Evolutionary conservation across 2,329 filamentous ascomycete species (phyloP).

Genomic region (Phialophora chinensis): DNA sequence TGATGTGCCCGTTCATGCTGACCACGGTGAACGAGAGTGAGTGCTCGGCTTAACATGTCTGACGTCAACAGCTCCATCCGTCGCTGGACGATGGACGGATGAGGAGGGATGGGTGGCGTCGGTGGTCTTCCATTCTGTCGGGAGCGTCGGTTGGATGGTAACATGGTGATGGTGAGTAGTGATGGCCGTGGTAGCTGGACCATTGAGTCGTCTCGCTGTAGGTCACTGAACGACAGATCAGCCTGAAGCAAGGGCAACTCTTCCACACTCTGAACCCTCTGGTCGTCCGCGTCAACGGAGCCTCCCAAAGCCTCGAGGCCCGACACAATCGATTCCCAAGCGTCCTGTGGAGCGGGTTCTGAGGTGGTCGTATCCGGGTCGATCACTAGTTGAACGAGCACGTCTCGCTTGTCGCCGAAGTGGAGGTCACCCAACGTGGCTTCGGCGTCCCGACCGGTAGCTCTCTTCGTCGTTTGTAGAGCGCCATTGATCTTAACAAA

Average conservation of each 20-base stretch:
- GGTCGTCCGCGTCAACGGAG: conserved; percentile 82
- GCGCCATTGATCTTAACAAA: conserved; percentile 99
- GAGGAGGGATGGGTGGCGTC: conserved; percentile 89
- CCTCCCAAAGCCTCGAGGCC: conserved; percentile 92
- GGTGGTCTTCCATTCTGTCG: conserved; percentile 58
- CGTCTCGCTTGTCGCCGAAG: conserved; percentile 93
- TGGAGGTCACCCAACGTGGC: conserved; percentile 88
- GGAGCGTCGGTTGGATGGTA: conserved; percentile 70
- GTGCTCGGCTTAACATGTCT: conserved; percentile 92
- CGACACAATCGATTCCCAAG: conserved; percentile 97
- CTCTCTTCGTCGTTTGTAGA: conserved; percentile 93
- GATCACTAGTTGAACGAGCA: conserved; percentile 92
- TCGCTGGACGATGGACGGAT: conserved; percentile 91
- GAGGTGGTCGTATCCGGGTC: conserved; percentile 80
- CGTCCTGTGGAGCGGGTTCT: conserved; percentile 87
- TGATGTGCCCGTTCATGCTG: conserved; percentile 95
- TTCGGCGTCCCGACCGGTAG: conserved; percentile 91
- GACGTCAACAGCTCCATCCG: conserved; percentile 98
- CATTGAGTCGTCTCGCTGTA: conserved; percentile 83
- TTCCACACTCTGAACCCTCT: conserved; percentile 82
- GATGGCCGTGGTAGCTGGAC: conserved; percentile 88
- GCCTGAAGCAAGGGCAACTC: conserved; percentile 95
- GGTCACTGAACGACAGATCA: conserved; percentile 90
- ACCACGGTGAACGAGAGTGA: conserved; percentile 86
- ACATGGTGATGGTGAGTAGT: conserved; percentile 92